Conservation (phyloP, 805 yeast species). For the Hanseniaspora pseudoguilliermondii region DNA sequence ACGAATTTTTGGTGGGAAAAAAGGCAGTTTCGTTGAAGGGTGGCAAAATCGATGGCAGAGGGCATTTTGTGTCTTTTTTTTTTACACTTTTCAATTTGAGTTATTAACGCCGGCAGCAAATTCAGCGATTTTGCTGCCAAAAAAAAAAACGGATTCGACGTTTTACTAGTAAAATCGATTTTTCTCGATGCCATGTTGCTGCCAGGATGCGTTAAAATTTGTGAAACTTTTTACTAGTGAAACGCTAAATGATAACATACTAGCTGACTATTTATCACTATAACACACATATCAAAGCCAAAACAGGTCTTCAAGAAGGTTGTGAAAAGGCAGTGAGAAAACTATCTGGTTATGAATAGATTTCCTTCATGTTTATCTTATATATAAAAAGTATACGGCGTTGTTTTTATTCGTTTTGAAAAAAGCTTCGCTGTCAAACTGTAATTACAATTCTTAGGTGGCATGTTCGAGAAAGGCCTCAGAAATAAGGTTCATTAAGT, state of each 20-base stretch:
- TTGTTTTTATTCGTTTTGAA: too few species aligned
- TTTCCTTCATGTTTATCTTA: neutral
- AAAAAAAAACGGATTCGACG: neutral
- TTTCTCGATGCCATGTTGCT: neutral
- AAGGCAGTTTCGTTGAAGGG: too few species aligned
- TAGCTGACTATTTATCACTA: neutral
- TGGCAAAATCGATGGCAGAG: too few species aligned
- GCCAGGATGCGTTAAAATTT: neutral
- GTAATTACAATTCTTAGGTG: neutral
- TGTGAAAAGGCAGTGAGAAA: neutral
- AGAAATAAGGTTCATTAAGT: neutral
- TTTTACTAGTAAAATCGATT: neutral
- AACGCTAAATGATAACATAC: neutral
- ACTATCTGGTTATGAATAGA: neutral
- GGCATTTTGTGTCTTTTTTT: neutral
- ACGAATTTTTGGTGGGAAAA: too few species aligned
- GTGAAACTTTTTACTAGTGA: neutral
- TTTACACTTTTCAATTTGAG: neutral
- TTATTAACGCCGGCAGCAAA: neutral
- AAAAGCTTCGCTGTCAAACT: too few species aligned
- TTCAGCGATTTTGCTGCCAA: neutral
- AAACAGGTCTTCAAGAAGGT: neutral
- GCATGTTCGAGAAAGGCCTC: neutral
- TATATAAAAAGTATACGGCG: too few species aligned
- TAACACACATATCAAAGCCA: neutral